Evolutionary conservation across 495 filamentous ascomycete species (phyloP).

Genomic region (Xylaria acuta): DNA sequence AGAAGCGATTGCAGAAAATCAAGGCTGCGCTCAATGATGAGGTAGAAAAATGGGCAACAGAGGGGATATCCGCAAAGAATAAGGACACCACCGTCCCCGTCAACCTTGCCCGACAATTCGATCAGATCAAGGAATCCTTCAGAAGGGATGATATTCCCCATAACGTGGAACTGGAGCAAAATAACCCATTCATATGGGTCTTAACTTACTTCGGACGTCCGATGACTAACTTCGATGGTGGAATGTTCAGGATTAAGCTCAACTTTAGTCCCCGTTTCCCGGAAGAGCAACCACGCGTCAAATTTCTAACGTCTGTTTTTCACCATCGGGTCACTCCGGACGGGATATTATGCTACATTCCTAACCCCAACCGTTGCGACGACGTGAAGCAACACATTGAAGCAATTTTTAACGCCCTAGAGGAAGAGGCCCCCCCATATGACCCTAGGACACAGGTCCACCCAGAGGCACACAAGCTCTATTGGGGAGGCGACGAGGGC

Average conservation of each 20-base stretch:
- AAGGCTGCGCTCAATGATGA: conserved; percentile 74
- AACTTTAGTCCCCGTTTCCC: conserved; percentile 88
- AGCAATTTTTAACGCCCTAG: conserved; percentile 80
- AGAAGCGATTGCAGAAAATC: conserved; percentile 68
- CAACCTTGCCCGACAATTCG: conserved; percentile 81
- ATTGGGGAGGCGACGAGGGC: conserved; percentile 81
- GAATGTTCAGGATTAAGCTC: conserved; percentile 82
- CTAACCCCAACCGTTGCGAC: conserved; percentile 64
- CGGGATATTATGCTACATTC: conserved; percentile 85
- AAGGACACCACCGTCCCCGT: conserved; percentile 78
- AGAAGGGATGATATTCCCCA: conserved; percentile 72
- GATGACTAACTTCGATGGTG: conserved; percentile 93
- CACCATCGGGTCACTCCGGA: conserved; percentile 84
- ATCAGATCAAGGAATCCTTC: conserved; percentile 79
- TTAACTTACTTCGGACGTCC: conserved; percentile 87
- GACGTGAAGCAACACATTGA: conserved; percentile 86
- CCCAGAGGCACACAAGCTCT: conserved; percentile 83
- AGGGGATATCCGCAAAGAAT: conserved; percentile 67
- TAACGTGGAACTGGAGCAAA: conserved; percentile 72
- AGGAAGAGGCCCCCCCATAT: conserved; percentile 86
- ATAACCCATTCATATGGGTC: conserved; percentile 73
- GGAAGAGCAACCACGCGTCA: conserved; percentile 86
- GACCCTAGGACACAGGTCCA: conserved; percentile 91
- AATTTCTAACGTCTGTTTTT: conserved; percentile 80
- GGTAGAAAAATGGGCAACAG: conserved; percentile 69